phyloP scores from a whole-genome alignment of 441 rosid genomes.

The Sinapis alba region DNA sequence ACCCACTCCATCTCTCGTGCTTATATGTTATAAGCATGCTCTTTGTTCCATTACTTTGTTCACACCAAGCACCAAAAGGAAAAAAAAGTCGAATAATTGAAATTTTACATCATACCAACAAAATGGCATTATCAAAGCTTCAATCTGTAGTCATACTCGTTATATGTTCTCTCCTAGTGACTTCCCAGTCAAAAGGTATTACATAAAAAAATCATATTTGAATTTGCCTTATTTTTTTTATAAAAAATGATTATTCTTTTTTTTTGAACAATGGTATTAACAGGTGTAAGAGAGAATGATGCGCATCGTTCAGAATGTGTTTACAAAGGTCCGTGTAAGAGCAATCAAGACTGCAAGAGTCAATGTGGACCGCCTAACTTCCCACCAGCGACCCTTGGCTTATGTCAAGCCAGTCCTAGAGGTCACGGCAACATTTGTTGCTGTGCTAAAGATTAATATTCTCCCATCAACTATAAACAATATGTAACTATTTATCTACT shows the following conservation, averaged over 20 bases:
- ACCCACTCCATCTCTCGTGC: neutral
- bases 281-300: neutral
- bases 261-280: neutral
- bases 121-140: slow-evolving; percentile 28
- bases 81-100: neutral
- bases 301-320: neutral
- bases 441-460: neutral
- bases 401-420: slow-evolving; percentile 31
- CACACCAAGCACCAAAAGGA: neutral
- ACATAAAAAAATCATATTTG: neutral
- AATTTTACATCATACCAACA: slow-evolving; percentile 4
- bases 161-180: slow-evolving; percentile 11
- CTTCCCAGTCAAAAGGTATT: slow-evolving; percentile 15
- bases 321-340: slow-evolving; percentile 10
- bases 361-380: slow-evolving; percentile 34
- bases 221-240: too few species aligned
- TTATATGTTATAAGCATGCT: neutral
- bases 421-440: slow-evolving; percentile 36
- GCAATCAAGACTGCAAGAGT: slow-evolving; percentile 2
- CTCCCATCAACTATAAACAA: neutral
- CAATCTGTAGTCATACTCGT: slow-evolving; percentile 11
- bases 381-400: neutral
- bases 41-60: neutral
- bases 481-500: neutral
- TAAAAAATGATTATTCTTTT: neutral